These are phyloP conservation scores for Arthrobotrys sinensis DNA, from an alignment of 2,329 filamentous ascomycete species.

Conservation along the genomic window DNA sequence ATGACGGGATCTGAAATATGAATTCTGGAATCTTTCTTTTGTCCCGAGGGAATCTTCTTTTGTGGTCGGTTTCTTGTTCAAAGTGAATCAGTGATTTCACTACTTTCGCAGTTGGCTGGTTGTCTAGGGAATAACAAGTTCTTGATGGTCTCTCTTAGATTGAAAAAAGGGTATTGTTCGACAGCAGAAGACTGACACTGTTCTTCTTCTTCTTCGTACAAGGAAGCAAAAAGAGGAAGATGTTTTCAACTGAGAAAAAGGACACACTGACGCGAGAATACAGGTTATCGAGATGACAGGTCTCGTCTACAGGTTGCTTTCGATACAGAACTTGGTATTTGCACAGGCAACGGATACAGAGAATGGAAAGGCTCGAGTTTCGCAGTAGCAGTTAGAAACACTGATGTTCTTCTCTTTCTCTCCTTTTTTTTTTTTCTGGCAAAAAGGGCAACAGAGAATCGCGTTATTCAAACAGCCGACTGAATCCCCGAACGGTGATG, in stretches of 20 bases:
- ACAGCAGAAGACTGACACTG: conserved; percentile 58
- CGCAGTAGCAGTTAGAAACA: conserved; percentile 37
- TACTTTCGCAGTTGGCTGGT: conserved; percentile 56
- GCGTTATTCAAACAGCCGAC: conserved; percentile 52
- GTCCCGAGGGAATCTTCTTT: conserved; percentile 11
- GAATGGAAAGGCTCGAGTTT: conserved; percentile 33
- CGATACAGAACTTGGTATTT: conserved; percentile 27
- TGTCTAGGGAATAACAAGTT: conserved; percentile 61
- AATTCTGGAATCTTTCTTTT: conserved; percentile 37
- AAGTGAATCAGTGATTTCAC: conserved; percentile 62
- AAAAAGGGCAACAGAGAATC: conserved; percentile 46
- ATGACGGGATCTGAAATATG: conserved; percentile 1
- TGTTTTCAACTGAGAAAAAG: conserved; percentile 14
- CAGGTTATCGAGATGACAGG: conserved; percentile 45
- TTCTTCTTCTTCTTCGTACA: conserved; percentile 59
- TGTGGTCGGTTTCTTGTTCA: conserved; percentile 39
- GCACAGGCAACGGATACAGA: conserved; percentile 31
- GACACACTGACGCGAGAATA: conserved; percentile 49
- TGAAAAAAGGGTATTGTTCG: conserved; percentile 61
- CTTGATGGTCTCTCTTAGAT: conserved; percentile 61
- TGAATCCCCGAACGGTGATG: conserved; percentile 35
- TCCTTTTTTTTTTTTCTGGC: conserved; percentile 23
- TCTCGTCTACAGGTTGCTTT: conserved; percentile 56
- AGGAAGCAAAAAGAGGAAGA: conserved; percentile 9
- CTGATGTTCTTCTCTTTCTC: conserved; percentile 47